These are phyloP conservation scores for Pelargonium nanum DNA, from an alignment of 345 rosid species.

Conservation along the genomic window DNA sequence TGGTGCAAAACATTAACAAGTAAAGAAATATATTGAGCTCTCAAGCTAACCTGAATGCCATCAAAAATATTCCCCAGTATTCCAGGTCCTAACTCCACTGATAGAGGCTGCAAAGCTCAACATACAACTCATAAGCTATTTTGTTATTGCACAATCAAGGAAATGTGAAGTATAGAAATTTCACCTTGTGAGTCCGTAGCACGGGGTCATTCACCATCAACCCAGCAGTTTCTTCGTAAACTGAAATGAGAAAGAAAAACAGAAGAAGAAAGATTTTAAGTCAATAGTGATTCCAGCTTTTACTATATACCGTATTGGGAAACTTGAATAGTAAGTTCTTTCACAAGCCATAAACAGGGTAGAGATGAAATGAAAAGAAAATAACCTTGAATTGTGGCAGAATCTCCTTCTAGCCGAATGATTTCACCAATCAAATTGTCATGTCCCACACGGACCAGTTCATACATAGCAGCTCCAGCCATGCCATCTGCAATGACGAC, in stretches of 20 bases:
- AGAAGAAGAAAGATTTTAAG: background rate
- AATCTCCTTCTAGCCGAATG: constrained; percentile 95
- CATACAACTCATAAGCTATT: constrained; percentile 11
- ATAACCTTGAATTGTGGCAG: constrained; percentile 96
- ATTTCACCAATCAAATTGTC: constrained; percentile 96
- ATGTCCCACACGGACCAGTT: constrained; percentile 96
- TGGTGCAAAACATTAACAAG: background rate
- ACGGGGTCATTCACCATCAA: constrained; percentile 92
- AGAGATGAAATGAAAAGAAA: background rate
- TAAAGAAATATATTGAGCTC: background rate
- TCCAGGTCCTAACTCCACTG: constrained; percentile 99
- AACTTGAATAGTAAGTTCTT: background rate
- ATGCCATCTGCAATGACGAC: constrained; percentile 99
- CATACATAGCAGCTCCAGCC: constrained; percentile 99
- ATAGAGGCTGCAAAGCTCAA: constrained; percentile 69
- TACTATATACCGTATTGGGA: too few species aligned
- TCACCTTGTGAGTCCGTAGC: constrained; percentile 82
- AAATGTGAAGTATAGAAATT: background rate
- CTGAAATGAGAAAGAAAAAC: constrained; percentile 23
- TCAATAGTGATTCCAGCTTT: background rate
- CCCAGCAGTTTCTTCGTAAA: constrained; percentile 95
- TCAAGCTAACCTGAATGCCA: constrained; percentile 78
- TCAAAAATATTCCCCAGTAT: constrained; percentile 96
- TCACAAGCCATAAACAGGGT: background rate
- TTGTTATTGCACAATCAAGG: background rate